These are phyloP conservation scores for Bruguiera gymnorhiza DNA, from an alignment of 345 rosid genomes.

Conservation along the genomic window DNA sequence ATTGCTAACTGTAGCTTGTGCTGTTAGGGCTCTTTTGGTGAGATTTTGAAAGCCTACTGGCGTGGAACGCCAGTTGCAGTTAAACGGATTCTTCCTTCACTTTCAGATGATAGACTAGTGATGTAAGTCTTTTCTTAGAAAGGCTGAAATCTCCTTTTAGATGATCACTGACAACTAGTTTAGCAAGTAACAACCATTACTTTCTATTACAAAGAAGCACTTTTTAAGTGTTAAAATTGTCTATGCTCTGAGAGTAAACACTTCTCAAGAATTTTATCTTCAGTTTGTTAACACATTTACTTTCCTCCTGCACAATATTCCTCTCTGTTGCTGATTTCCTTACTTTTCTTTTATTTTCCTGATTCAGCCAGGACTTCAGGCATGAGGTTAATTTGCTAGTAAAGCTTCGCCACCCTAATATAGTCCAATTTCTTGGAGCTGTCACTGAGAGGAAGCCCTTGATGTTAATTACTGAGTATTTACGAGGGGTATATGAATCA, in stretches of 20 bases:
- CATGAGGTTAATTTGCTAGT: constrained; percentile 96
- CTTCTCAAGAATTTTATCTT: no score
- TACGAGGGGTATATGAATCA: constrained; percentile 72
- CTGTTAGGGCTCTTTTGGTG: constrained; percentile 93
- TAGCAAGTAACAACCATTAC: no score
- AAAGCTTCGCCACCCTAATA: constrained; percentile 99
- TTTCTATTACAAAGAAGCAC: no score
- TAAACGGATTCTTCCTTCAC: constrained; percentile 95
- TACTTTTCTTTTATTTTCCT: constrained; percentile 21
- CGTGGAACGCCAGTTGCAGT: constrained; percentile 99
- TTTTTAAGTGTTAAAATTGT: no score
- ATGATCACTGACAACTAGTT: background rate
- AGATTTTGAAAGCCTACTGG: constrained; percentile 90
- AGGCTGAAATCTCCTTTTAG: background rate
- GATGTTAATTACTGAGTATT: constrained; percentile 90
- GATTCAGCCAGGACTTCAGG: constrained; percentile 95
- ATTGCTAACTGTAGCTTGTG: constrained; percentile 26
- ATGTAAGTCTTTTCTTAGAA: constrained; percentile 49
- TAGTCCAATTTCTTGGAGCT: constrained; percentile 97
- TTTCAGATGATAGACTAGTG: constrained; percentile 97
- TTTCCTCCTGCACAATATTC: no score
- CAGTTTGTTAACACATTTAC: no score
- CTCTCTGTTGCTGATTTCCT: background rate
- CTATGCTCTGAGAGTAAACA: no score
- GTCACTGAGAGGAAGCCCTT: constrained; percentile 99